A percentile compares a stretch with the other conserved stretches of the same genome.
Conservation (phyloP, 192 early-diverging fungal species). For the Lobosporangium transversale region DNA sequence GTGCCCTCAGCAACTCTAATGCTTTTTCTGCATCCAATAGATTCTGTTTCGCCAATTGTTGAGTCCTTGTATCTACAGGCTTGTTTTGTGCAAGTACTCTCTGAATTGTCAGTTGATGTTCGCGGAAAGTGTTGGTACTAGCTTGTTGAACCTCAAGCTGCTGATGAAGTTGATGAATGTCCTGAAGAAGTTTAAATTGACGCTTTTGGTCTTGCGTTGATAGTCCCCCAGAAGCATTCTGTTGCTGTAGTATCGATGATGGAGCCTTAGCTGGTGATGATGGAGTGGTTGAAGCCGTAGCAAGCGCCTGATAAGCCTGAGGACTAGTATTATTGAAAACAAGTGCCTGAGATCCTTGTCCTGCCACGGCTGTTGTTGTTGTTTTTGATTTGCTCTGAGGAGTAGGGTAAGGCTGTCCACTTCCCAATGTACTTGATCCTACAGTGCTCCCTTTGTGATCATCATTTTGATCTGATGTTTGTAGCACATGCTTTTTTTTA, state of each 20-base stretch:
- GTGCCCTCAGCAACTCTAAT: conserved; percentile 10
- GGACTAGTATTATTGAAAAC: conserved; percentile 14
- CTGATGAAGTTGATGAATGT: conserved; percentile 35
- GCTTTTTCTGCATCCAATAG: conserved; percentile 29
- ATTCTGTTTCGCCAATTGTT: conserved; percentile 18
- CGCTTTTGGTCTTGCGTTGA: conserved; percentile 23
- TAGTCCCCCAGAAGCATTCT: conserved; percentile 7
- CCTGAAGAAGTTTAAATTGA: conserved; percentile 29
- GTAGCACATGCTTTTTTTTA: no score
- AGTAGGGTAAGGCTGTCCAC: conserved; percentile 3
- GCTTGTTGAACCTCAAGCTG: conserved; percentile 19
- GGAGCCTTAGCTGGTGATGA: background rate
- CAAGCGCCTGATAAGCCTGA: conserved; percentile 13
- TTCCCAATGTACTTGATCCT: background rate
- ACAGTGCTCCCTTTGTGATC: no score
- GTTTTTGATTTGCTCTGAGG: background rate
- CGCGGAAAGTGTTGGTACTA: conserved; percentile 16
- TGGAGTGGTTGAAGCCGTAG: background rate
- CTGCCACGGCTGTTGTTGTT: no score
- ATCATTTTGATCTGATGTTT: no score
- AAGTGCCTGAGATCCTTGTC: conserved; percentile 1
- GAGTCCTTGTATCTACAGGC: conserved; percentile 24
- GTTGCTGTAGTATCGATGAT: conserved; percentile 10
- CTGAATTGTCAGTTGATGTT: conserved; percentile 24
- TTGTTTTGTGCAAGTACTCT: conserved; percentile 15